These are phyloP conservation scores for Medakamo hakoo DNA, from an alignment of 139 green algal genomes.

Conservation along the genomic window DNA sequence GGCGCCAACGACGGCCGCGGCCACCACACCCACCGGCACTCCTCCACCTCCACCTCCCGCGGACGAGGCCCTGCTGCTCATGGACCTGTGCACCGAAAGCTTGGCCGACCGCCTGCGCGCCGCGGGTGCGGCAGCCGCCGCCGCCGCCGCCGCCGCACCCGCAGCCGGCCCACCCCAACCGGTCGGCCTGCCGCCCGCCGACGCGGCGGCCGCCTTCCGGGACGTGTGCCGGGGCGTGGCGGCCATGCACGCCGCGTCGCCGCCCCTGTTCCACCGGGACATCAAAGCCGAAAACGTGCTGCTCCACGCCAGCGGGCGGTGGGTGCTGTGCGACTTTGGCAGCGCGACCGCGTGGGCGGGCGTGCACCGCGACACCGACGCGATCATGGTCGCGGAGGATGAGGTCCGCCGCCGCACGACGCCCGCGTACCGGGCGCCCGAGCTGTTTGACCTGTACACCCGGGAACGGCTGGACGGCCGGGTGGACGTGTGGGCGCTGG, in stretches of 20 bases:
- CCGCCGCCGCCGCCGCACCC: too few species aligned
- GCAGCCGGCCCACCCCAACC: too few species aligned
- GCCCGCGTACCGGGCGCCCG: slow-evolving; percentile 79
- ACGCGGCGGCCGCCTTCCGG: slow-evolving; percentile 29
- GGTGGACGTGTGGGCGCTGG: slow-evolving; percentile 75
- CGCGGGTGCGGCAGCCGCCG: too few species aligned
- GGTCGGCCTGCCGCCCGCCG: neutral
- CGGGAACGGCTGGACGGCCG: slow-evolving; percentile 54
- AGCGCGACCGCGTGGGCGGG: slow-evolving; percentile 28
- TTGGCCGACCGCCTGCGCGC: slow-evolving; percentile 37
- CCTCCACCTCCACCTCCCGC: too few species aligned
- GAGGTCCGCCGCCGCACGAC: slow-evolving; percentile 72
- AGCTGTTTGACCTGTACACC: slow-evolving; percentile 63
- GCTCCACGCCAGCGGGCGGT: slow-evolving; percentile 38
- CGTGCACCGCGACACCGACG: slow-evolving; percentile 4
- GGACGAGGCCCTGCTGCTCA: slow-evolving; percentile 55
- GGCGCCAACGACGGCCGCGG: too few species aligned
- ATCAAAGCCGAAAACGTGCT: slow-evolving; percentile 93
- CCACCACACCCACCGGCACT: too few species aligned
- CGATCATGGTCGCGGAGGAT: slow-evolving; percentile 66
- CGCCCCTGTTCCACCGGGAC: slow-evolving; percentile 65
- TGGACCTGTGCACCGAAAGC: slow-evolving; percentile 56
- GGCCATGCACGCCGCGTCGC: slow-evolving; percentile 50
- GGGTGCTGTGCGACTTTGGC: slow-evolving; percentile 93
- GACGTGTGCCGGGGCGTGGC: slow-evolving; percentile 43